phyloP scores from a whole-genome alignment of 2,329 filamentous ascomycete species.

The Ambrosiella cleistominuta region DNA sequence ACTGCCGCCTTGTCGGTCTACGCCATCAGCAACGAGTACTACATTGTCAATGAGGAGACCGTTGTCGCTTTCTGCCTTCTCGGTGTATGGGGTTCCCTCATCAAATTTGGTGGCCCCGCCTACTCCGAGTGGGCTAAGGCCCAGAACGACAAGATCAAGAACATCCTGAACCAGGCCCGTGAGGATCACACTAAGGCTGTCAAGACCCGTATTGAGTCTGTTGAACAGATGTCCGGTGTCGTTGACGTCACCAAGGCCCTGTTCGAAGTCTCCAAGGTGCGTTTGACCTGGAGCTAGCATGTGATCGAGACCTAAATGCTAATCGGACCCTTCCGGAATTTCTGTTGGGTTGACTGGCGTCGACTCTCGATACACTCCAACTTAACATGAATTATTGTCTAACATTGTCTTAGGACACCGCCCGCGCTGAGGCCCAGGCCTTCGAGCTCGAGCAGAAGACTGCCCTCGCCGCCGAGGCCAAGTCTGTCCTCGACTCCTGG shows the following conservation, averaged over 20 bases:
- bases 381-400: background rate
- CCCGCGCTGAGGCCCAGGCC: slow-evolving; percentile 83
- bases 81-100: slow-evolving; percentile 79
- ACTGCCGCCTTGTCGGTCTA: slow-evolving; percentile 80
- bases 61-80: slow-evolving; percentile 85
- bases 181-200: slow-evolving; percentile 91
- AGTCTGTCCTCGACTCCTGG: slow-evolving; percentile 92
- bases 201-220: slow-evolving; percentile 82
- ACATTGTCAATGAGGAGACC: slow-evolving; percentile 97
- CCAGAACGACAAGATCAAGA: slow-evolving; percentile 83
- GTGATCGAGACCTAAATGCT: background rate
- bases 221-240: slow-evolving; percentile 85
- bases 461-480: slow-evolving; percentile 79
- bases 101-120: slow-evolving; percentile 81
- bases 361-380: too few species aligned
- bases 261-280: slow-evolving; percentile 95
- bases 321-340: background rate
- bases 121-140: slow-evolving; percentile 85
- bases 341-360: too few species aligned
- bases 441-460: slow-evolving; percentile 97
- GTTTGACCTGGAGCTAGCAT: slow-evolving; percentile 13
- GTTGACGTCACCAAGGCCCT: slow-evolving; percentile 94
- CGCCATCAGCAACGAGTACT: slow-evolving; percentile 98
- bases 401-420: slow-evolving; percentile 57
- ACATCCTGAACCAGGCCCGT: slow-evolving; percentile 85